Percentiles rank a stretch among this genome's conserved stretches.
These are phyloP conservation scores for Neospermospora avenae DNA, from an alignment of 2,329 filamentous ascomycete species.

Conservation along the genomic window DNA sequence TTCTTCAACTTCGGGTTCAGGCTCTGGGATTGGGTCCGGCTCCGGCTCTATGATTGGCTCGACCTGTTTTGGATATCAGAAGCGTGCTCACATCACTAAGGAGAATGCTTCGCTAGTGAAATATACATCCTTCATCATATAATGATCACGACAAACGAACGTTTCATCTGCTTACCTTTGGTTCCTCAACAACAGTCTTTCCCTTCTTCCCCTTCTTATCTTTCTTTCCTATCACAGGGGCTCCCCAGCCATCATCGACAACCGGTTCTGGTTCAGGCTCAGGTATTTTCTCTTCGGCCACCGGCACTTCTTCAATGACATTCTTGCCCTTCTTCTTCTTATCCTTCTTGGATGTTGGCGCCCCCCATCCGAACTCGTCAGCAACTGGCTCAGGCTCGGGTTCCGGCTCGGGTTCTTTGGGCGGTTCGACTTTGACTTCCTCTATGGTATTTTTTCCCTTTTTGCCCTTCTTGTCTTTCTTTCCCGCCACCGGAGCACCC, in stretches of 20 bases:
- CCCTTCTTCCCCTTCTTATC: constrained; percentile 41
- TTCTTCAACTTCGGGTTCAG: constrained; percentile 34
- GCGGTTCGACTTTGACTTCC: constrained; percentile 31
- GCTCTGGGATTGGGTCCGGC: constrained; percentile 34
- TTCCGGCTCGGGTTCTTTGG: constrained; percentile 36
- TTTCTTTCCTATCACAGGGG: constrained; percentile 39
- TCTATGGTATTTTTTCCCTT: constrained; percentile 29
- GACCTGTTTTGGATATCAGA: neutral
- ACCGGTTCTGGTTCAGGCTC: constrained; percentile 35
- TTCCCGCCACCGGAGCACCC: constrained; percentile 18
- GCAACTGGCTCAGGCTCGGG: constrained; percentile 33
- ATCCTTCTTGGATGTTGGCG: constrained; percentile 39
- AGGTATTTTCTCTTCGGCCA: constrained; percentile 33
- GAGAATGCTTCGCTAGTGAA: neutral
- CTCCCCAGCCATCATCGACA: constrained; percentile 35
- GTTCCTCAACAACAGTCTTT: constrained; percentile 31
- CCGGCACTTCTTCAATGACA: constrained; percentile 35
- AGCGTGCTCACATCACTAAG: neutral
- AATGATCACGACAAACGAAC: neutral
- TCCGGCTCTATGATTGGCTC: constrained; percentile 25
- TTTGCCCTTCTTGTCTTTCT: constrained; percentile 45
- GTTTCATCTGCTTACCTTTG: neutral
- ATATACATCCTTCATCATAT: neutral
- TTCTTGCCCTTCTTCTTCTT: constrained; percentile 43
- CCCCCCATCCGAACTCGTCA: constrained; percentile 34